Conservation (phyloP, 169 alveolate species). For the Eimeria acervulina region DNA sequence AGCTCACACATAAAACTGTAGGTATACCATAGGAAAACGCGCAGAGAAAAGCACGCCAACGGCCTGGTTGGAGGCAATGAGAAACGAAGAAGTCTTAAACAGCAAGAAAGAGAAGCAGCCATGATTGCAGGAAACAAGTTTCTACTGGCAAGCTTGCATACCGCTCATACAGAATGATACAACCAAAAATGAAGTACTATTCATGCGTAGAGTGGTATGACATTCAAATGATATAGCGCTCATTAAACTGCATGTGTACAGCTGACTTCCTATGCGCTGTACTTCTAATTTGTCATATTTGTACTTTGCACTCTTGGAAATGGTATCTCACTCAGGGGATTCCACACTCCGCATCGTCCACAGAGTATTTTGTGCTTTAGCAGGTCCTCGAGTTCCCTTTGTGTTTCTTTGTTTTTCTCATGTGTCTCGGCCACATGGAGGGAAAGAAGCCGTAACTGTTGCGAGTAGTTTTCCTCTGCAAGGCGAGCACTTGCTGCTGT, state of each 20-base stretch:
- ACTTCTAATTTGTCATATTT: neutral
- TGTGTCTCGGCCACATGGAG: constrained; percentile 56
- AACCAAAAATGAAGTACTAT: neutral
- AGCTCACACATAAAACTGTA: neutral
- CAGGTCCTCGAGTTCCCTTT: constrained; percentile 6
- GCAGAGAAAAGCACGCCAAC: neutral
- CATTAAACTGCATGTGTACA: neutral
- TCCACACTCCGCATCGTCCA: constrained; percentile 61
- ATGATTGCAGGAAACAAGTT: neutral
- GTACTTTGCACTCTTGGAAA: neutral
- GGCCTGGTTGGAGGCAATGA: neutral
- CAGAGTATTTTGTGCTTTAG: constrained; percentile 49
- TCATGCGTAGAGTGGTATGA: neutral
- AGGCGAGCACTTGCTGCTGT: constrained; percentile 62
- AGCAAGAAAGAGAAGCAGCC: neutral
- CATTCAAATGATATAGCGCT: neutral
- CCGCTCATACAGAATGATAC: neutral
- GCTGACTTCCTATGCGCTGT: neutral
- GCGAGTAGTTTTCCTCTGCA: constrained; percentile 54
- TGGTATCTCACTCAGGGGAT: constrained; percentile 28
- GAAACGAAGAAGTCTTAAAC: neutral
- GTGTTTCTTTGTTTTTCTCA: neutral
- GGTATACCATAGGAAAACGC: neutral
- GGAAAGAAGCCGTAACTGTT: constrained; percentile 33
- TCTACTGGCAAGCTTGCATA: neutral